A percentile compares a stretch with the other conserved stretches of the same genome.
phyloP scores from a whole-genome alignment of 441 rosid species.

The Pelargonium australe region DNA sequence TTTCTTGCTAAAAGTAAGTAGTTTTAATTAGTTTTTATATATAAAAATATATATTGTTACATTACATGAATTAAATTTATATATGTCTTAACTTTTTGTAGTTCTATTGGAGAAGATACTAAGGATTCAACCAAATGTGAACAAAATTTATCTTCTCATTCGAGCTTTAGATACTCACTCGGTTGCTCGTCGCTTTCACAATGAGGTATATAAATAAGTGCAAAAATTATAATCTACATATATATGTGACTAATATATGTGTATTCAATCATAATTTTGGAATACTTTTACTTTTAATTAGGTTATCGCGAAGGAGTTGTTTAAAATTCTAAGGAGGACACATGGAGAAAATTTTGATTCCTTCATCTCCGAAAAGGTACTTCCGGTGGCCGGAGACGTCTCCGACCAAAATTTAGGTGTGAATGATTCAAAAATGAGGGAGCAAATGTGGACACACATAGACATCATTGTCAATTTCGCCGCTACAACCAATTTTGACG shows the following conservation, averaged over 20 bases:
- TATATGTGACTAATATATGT: no score
- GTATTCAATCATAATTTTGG: no score
- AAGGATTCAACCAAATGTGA: slow-evolving; percentile 57
- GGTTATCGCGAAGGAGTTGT: slow-evolving; percentile 65
- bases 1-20: no score
- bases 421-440: slow-evolving; percentile 34
- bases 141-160: slow-evolving; percentile 52
- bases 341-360: slow-evolving; percentile 41
- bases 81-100: slow-evolving; percentile 26
- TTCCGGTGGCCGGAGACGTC: slow-evolving; percentile 65
- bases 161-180: slow-evolving; percentile 47
- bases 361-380: slow-evolving; percentile 46
- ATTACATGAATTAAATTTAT: no score
- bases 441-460: slow-evolving; percentile 44
- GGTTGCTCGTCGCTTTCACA: slow-evolving; percentile 41
- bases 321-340: slow-evolving; percentile 49
- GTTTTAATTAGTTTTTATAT: no score
- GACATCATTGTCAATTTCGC: slow-evolving; percentile 65
- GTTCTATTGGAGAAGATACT: slow-evolving; percentile 52
- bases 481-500: slow-evolving; percentile 85
- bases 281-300: no score
- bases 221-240: no score
- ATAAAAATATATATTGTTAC: no score
- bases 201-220: slow-evolving; percentile 46
- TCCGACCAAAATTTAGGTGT: slow-evolving; percentile 53